Evolutionary conservation across 1,139 yeast species (phyloP).

Genomic region (Debaryomycetaceae sp.): DNA sequence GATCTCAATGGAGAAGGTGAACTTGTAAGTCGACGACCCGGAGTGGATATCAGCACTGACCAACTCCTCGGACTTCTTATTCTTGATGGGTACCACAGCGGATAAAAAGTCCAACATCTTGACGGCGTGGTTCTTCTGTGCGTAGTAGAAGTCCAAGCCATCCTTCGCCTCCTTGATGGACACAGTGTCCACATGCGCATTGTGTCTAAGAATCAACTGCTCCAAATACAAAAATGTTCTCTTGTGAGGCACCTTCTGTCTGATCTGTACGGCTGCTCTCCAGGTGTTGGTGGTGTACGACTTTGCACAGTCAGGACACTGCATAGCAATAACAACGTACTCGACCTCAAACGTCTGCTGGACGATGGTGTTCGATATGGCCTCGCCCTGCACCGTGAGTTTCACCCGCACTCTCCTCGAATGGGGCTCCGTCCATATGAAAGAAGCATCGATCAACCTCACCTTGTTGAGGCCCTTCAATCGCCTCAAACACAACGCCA

Average conservation of each 20-base stretch:
- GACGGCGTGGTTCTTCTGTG: conserved; percentile 85
- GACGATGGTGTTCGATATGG: conserved; percentile 84
- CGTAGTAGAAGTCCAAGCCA: conserved; percentile 91
- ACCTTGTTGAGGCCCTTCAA: conserved; percentile 86
- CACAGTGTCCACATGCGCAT: conserved; percentile 92
- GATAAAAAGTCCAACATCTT: conserved; percentile 89
- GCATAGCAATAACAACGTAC: conserved; percentile 91
- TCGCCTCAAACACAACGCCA: conserved; percentile 86
- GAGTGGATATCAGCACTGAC: conserved; percentile 91
- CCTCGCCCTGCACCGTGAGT: conserved; percentile 95
- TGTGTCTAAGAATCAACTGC: conserved; percentile 88
- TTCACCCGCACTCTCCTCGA: conserved; percentile 90
- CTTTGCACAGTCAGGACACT: conserved; percentile 98
- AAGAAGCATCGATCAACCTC: conserved; percentile 87
- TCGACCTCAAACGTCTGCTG: conserved; percentile 97
- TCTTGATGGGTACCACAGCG: conserved; percentile 84
- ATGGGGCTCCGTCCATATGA: conserved; percentile 99
- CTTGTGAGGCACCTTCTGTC: conserved; percentile 96
- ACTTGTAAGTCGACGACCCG: conserved; percentile 83
- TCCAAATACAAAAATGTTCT: conserved; percentile 93
- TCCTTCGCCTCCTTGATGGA: conserved; percentile 90
- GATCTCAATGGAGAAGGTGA: conserved; percentile 87
- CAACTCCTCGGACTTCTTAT: conserved; percentile 85
- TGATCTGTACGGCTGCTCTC: conserved; percentile 95
- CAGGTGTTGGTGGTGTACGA: conserved; percentile 94